Percentiles rank a stretch among this genome's conserved stretches.
Conservation (phyloP, 1,284 basidiomycete genomes). For the Ceratorhiza oryzae-sativae region DNA sequence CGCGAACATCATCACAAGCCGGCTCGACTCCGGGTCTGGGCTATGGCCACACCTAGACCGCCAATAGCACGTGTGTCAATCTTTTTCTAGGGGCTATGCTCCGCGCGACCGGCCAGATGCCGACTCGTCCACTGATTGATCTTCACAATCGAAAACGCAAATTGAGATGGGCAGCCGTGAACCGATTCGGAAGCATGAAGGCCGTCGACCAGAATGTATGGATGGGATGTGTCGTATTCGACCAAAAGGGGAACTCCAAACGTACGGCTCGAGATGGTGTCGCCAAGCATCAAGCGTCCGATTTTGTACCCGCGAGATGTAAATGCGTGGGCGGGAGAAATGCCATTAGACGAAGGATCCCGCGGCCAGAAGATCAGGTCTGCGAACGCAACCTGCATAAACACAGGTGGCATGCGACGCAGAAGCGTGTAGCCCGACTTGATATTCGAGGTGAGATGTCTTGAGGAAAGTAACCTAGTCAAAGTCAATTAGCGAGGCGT, state of each 20-base stretch:
- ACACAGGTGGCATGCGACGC: neutral
- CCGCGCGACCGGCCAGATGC: neutral
- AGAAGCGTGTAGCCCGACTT: neutral
- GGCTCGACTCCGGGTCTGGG: neutral
- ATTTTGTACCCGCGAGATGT: neutral
- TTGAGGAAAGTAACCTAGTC: neutral
- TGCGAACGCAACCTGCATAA: neutral
- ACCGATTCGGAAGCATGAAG: conserved; percentile 5
- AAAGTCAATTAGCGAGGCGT: too few species aligned
- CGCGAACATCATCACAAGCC: neutral
- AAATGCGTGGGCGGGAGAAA: neutral
- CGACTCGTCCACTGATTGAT: conserved; percentile 9
- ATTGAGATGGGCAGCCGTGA: neutral
- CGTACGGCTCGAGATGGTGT: neutral
- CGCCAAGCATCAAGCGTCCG: neutral
- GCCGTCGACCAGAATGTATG: neutral
- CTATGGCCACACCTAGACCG: conserved; percentile 1
- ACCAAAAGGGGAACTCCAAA: neutral
- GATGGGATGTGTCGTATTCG: conserved; percentile 2
- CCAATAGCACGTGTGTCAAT: conserved; percentile 8
- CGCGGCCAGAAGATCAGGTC: conserved; percentile 7
- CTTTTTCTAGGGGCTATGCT: neutral
- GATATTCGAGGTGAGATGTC: neutral
- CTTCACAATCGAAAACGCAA: neutral
- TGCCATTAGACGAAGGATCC: neutral